Conservation (phyloP, 2,329 filamentous ascomycete species). For the Cytospora leucostoma region DNA sequence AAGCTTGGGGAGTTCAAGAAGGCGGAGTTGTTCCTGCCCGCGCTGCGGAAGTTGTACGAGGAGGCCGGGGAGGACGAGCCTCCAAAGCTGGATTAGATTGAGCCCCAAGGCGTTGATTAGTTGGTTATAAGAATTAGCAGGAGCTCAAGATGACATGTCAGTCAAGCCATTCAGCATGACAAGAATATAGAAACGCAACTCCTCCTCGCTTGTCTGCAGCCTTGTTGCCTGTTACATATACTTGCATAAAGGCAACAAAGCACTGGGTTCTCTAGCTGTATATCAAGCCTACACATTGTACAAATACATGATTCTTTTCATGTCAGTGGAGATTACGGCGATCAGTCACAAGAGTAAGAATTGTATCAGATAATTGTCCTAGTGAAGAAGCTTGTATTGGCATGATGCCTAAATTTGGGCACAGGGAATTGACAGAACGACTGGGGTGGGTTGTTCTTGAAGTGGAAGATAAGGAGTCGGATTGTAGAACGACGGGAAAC, state of each 20-base stretch:
- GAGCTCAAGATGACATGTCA: not conserved
- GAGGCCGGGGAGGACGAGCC: constrained; percentile 36
- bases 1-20: constrained; percentile 69
- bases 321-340: too few species aligned
- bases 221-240: not conserved
- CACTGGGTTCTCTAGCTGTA: not conserved
- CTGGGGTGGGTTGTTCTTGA: not conserved
- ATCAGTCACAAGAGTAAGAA: not conserved
- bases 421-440: not conserved
- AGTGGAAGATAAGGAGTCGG: not conserved
- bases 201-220: not conserved
- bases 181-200: not conserved
- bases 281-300: not conserved
- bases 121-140: too few species aligned
- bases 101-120: not conserved
- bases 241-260: too few species aligned
- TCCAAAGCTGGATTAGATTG: not conserved
- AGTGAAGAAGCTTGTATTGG: not conserved
- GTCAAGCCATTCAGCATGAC: not conserved
- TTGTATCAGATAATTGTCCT: not conserved
- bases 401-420: not conserved
- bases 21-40: constrained; percentile 63
- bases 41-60: constrained; percentile 59
- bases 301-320: not conserved
- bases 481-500: not conserved